phyloP scores from a whole-genome alignment of 352 stramenopile species.

The Pythium chondricola region DNA sequence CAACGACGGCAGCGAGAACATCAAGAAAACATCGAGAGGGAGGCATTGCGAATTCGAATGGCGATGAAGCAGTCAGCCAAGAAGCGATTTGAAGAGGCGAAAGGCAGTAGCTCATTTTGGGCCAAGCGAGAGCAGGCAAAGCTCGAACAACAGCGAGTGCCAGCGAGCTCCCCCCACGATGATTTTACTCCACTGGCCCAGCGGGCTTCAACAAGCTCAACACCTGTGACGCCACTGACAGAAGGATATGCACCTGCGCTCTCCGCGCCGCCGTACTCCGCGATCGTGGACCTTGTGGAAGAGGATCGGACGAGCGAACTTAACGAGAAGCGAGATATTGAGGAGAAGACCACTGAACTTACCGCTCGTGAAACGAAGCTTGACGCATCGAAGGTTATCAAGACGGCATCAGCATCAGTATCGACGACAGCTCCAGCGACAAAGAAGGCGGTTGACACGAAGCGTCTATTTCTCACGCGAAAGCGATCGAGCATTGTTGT shows the following conservation, averaged over 20 bases:
- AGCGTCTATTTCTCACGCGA: background rate
- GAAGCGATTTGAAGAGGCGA: constrained; percentile 72
- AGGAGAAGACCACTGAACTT: background rate
- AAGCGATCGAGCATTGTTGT: constrained; percentile 19
- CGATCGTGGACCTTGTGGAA: background rate
- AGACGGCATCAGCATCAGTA: no score
- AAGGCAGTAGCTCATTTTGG: constrained; percentile 58
- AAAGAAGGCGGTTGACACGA: constrained; percentile 2
- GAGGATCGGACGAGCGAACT: background rate
- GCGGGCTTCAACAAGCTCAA: background rate
- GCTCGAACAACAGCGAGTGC: constrained; percentile 18
- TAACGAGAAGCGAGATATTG: no score
- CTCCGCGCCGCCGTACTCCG: background rate
- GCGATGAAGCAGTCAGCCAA: constrained; percentile 62
- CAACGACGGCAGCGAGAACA: constrained; percentile 46
- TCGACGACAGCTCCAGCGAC: background rate
- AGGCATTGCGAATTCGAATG: constrained; percentile 57
- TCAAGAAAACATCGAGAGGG: constrained; percentile 52
- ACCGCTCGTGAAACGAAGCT: background rate
- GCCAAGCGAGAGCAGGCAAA: constrained; percentile 51
- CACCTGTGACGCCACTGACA: background rate
- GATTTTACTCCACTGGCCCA: no score
- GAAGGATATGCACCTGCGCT: background rate
- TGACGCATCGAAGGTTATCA: background rate
- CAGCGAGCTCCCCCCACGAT: background rate